These are phyloP conservation scores for Penicillium robsamsonii DNA, from an alignment of 495 filamentous ascomycete species.

Conservation along the genomic window DNA sequence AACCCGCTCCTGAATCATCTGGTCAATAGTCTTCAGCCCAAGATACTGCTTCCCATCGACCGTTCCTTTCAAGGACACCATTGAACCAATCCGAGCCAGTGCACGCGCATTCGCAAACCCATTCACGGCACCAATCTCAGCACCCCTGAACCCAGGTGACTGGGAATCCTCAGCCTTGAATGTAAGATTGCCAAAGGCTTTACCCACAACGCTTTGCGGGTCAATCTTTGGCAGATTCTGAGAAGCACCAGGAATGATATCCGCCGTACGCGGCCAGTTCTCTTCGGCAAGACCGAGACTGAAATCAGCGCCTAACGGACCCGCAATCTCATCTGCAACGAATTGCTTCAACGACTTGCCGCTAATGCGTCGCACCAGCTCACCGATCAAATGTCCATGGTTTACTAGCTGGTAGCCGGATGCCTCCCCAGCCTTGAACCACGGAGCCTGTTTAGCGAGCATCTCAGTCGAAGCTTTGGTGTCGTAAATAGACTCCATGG, in stretches of 20 bases:
- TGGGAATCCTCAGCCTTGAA: conserved; percentile 1
- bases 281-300: conserved; percentile 33
- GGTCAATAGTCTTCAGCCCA: conserved; percentile 30
- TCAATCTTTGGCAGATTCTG: conserved; percentile 6
- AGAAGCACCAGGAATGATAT: conserved; percentile 20
- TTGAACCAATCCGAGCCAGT: conserved; percentile 30
- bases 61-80: conserved; percentile 30
- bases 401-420: conserved; percentile 40
- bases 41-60: conserved; percentile 35
- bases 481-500: conserved; percentile 32
- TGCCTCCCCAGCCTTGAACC: conserved; percentile 43
- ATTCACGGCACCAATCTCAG: conserved; percentile 28
- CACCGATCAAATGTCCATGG: conserved; percentile 42
- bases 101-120: conserved; percentile 39
- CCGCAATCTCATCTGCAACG: conserved; percentile 39
- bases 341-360: conserved; percentile 41
- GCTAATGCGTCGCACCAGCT: conserved; percentile 36
- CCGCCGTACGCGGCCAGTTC: conserved; percentile 32
- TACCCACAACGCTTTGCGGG: conserved; percentile 15
- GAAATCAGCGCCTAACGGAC: conserved; percentile 42
- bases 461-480: conserved; percentile 24
- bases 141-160: conserved; percentile 22
- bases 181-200: conserved; percentile 7
- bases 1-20: conserved; percentile 39
- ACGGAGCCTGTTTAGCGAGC: conserved; percentile 41